Evolutionary conservation across 805 yeast species (phyloP), one percentile per base, ranked within the genome.

Genomic region (Metschnikowia noctiluminum): DNA sequence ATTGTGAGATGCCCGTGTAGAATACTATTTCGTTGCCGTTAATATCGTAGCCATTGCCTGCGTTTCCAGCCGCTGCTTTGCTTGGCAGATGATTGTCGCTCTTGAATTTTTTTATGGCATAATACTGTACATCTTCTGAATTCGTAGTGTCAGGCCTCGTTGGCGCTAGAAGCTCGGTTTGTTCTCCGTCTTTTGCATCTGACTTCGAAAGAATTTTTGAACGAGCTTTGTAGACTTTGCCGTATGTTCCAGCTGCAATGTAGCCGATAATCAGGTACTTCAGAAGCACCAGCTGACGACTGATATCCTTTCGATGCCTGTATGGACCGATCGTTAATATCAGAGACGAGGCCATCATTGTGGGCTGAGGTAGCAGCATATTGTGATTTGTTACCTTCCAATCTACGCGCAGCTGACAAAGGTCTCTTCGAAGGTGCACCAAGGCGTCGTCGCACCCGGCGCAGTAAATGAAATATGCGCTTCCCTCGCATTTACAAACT

Each of bases 161-260:
- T 15, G 48, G 38, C 30, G 46, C 52, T 2, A 42, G 34, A 21
- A 43, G 30, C 26, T 52, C 58, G 11, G 14, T 42, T 2, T 30
- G 49, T 14, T 56, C 60, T 8, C 46, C 52, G 9, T 48, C 56
- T 11, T 56, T 54, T 2, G 48, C 39, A 44, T 50, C 54, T 2
- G 46, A 27, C 34, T 43, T 45, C 11, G 42, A 31, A 15, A 34
- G 43, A 13, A 48, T 38, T 56, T 66, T 63, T 8, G 83, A 76
- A 52, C 79, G 79, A 7, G 97, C 98, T 63, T 94, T 92, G 71
- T 90, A 94, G 21, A 89, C 96, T 50, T 89, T 80, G 49, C 99
- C 99, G 66, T 94, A 94, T 0, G 99, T 94, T 36, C 99, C 99
- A 0, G 99, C 97, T 1, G 99, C 99, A 50, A 94, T 94, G 66